phyloP scores from a whole-genome alignment of 2,329 filamentous ascomycete species.

The Phialemonium atrogriseum region DNA sequence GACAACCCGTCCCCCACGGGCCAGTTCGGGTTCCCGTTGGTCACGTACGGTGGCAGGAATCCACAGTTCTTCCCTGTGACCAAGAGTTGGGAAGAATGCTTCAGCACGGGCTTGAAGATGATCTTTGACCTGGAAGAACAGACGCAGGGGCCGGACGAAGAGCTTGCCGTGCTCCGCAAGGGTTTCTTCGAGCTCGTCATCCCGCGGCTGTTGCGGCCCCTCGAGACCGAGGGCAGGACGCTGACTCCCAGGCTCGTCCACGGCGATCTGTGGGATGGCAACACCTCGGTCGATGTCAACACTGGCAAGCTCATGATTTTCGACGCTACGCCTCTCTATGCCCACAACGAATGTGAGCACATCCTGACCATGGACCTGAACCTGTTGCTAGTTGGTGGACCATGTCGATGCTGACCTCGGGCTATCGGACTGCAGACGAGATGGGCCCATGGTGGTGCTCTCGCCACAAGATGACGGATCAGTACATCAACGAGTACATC shows the following conservation, averaged over 20 bases:
- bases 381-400: background rate
- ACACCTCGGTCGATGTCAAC: background rate
- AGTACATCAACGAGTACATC: background rate
- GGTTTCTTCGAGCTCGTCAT: slow-evolving; percentile 30
- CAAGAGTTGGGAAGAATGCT: slow-evolving; percentile 26
- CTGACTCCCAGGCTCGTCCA: background rate
- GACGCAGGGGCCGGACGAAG: slow-evolving; percentile 15
- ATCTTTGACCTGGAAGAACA: slow-evolving; percentile 17
- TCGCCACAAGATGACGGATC: background rate
- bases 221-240: slow-evolving; percentile 24
- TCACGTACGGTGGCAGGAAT: slow-evolving; percentile 20
- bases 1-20: slow-evolving; percentile 18
- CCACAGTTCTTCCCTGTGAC: slow-evolving; percentile 19
- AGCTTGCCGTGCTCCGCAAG: slow-evolving; percentile 19
- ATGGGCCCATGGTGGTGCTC: background rate
- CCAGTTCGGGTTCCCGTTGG: slow-evolving; percentile 23
- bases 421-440: too few species aligned
- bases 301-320: background rate
- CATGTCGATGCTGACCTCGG: too few species aligned
- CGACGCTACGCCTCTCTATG: background rate
- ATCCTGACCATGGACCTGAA: background rate
- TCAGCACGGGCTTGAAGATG: slow-evolving; percentile 17
- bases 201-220: slow-evolving; percentile 30
- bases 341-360: background rate
- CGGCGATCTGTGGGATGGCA: background rate